Conservation (phyloP, 1,284 basidiomycete genomes). For the Tilletiopsis washingtonensis region DNA sequence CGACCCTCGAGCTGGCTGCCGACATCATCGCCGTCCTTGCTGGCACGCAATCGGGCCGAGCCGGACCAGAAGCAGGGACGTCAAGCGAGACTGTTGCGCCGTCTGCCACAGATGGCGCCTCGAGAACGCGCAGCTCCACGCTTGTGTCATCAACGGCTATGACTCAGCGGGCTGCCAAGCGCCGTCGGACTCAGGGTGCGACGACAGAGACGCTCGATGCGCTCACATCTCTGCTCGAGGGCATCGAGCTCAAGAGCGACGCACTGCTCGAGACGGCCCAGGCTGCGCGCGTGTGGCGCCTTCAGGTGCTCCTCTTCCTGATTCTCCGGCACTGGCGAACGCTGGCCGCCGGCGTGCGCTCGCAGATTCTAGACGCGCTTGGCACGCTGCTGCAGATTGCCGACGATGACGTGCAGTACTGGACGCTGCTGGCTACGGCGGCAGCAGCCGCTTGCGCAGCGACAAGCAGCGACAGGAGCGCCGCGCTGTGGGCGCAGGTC, state of each 20-base stretch:
- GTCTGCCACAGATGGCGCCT: neutral
- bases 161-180: neutral
- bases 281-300: conserved; percentile 51
- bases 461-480: conserved; percentile 19
- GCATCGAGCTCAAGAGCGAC: no score
- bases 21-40: conserved; percentile 51
- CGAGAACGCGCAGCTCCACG: neutral
- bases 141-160: neutral
- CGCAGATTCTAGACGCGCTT: conserved; percentile 56
- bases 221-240: no score
- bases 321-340: conserved; percentile 65
- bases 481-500: conserved; percentile 60
- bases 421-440: conserved; percentile 73
- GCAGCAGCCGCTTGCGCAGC: conserved; percentile 50
- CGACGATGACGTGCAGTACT: conserved; percentile 63
- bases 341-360: conserved; percentile 57
- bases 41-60: neutral
- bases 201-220: no score
- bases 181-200: neutral
- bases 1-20: conserved; percentile 70
- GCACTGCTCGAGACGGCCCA: conserved; percentile 44
- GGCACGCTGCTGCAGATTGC: conserved; percentile 60
- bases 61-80: neutral
- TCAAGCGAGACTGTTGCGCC: neutral
- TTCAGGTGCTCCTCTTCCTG: conserved; percentile 77